These are phyloP conservation scores for Corchorus capsularis DNA, from an alignment of 345 rosid genomes.

Conservation along the genomic window DNA sequence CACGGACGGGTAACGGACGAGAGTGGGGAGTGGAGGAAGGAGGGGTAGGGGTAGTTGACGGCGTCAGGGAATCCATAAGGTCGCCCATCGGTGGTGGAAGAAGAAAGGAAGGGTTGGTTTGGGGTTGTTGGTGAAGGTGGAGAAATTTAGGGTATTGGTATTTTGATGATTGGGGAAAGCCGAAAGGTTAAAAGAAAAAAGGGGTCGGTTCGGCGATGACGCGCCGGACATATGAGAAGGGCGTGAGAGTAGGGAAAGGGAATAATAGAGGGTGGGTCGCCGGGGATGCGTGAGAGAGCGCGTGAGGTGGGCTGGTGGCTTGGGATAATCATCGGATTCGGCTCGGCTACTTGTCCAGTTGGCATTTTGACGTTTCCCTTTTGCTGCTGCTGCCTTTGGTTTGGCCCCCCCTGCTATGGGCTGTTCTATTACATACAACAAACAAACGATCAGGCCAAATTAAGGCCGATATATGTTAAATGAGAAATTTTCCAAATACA, in stretches of 20 bases:
- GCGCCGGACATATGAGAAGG: constrained; percentile 38
- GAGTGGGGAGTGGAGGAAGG: constrained; percentile 37
- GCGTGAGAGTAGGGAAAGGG: constrained; percentile 29
- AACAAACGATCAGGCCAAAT: not conserved
- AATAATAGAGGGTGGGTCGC: constrained; percentile 37
- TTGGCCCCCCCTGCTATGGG: not conserved
- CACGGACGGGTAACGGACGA: constrained; percentile 74
- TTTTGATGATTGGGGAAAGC: not conserved
- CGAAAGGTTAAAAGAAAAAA: not conserved
- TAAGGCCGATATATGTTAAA: not conserved
- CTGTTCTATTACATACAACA: not conserved
- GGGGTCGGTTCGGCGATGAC: constrained; percentile 31
- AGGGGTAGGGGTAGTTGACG: constrained; percentile 26
- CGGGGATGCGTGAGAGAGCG: constrained; percentile 42
- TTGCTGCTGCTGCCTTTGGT: not conserved
- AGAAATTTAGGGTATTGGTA: not conserved
- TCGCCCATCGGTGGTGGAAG: constrained; percentile 37
- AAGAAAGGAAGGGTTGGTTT: not conserved
- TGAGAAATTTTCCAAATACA: not conserved
- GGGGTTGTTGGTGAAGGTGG: not conserved
- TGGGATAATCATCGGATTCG: constrained; percentile 38
- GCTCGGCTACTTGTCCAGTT: constrained; percentile 42
- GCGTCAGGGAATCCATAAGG: constrained; percentile 39
- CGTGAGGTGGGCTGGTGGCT: constrained; percentile 36
- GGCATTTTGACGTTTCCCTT: constrained; percentile 30